These are phyloP conservation scores for Mollisiaceae sp. DNA, from an alignment of 2,329 filamentous ascomycete genomes.

Conservation along the genomic window DNA sequence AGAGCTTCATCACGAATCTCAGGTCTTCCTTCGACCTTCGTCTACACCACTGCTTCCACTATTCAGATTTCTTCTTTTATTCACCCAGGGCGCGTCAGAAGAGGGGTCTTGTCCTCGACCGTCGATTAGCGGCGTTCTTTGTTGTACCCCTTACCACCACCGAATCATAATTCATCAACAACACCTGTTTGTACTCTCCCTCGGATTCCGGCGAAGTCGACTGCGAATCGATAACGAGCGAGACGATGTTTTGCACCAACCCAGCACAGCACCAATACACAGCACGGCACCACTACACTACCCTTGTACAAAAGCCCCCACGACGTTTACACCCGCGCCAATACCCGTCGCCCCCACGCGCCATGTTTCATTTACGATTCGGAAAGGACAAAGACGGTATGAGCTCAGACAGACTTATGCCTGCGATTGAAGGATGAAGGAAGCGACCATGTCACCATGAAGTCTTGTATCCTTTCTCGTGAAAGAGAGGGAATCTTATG, in stretches of 20 bases:
- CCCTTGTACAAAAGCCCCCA: slow-evolving; percentile 33
- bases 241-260: slow-evolving; percentile 26
- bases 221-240: slow-evolving; percentile 32
- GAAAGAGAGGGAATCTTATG: slow-evolving; percentile 14
- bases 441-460: slow-evolving; percentile 25
- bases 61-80: slow-evolving; percentile 33
- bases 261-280: slow-evolving; percentile 26
- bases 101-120: slow-evolving; percentile 45
- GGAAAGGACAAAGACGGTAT: slow-evolving; percentile 13
- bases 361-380: slow-evolving; percentile 36
- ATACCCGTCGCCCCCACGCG: slow-evolving; percentile 33
- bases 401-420: background rate
- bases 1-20: slow-evolving; percentile 32
- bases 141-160: slow-evolving; percentile 26
- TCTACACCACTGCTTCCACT: slow-evolving; percentile 17
- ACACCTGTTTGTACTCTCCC: slow-evolving; percentile 24
- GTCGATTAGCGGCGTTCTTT: slow-evolving; percentile 35
- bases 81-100: slow-evolving; percentile 35
- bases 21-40: slow-evolving; percentile 23
- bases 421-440: slow-evolving; percentile 13
- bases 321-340: slow-evolving; percentile 24
- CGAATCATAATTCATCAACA: slow-evolving; percentile 33
- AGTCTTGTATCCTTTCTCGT: slow-evolving; percentile 27
- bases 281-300: slow-evolving; percentile 29
- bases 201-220: slow-evolving; percentile 39